These are phyloP conservation scores for Acmispon strigosus DNA, from an alignment of 306 rosid genomes.

Conservation along the genomic window DNA sequence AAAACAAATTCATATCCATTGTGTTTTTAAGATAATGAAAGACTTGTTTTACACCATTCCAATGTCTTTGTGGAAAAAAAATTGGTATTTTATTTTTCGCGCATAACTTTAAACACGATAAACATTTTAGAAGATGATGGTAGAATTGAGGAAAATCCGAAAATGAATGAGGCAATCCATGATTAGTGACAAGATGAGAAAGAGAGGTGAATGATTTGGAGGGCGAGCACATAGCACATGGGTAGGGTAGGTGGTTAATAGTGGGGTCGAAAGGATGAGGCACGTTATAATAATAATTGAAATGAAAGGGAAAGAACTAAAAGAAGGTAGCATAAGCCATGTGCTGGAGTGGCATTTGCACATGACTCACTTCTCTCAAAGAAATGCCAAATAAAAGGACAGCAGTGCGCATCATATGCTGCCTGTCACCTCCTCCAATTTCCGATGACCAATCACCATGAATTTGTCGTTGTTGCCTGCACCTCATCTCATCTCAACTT, in stretches of 20 bases:
- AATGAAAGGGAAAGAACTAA: conserved; percentile 20
- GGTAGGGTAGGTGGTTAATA: conserved; percentile 7
- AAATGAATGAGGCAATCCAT: background rate
- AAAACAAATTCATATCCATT: too few relatives aligned
- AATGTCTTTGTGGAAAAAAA: too few relatives aligned
- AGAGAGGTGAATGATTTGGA: background rate
- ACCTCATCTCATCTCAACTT: too few relatives aligned
- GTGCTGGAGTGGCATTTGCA: conserved; percentile 10
- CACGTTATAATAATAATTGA: background rate
- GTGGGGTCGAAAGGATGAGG: background rate
- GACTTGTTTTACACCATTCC: too few relatives aligned
- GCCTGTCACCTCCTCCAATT: conserved; percentile 15
- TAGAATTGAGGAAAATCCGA: background rate
- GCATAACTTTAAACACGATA: too few relatives aligned
- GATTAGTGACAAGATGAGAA: background rate
- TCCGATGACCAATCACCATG: background rate
- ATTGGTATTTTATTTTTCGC: too few relatives aligned
- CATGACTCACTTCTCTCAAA: conserved; percentile 14
- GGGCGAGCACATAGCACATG: conserved; percentile 19
- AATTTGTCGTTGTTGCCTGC: too few relatives aligned
- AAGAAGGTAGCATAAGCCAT: conserved; percentile 1
- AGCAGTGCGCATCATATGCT: conserved; percentile 13
- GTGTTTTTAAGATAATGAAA: too few relatives aligned
- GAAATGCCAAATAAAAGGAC: background rate
- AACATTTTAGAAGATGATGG: background rate